A percentile compares a stretch with the other conserved stretches of the same genome.
Conservation (phyloP, 2,329 filamentous ascomycete species). For the Fusarium lyarnte region DNA sequence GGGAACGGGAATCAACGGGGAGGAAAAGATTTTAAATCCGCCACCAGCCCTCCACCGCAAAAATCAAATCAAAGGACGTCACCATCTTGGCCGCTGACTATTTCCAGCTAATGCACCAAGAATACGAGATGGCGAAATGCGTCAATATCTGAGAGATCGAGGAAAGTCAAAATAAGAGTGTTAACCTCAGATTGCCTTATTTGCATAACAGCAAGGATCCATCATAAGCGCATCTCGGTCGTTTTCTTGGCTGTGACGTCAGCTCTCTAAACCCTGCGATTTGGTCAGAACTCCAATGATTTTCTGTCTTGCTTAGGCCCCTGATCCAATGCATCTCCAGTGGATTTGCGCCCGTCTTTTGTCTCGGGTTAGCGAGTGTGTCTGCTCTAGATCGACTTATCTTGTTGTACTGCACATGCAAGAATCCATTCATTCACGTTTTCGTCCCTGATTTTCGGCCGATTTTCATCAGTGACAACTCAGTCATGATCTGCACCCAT, state of each 20-base stretch:
- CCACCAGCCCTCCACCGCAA: background rate
- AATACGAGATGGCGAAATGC: slow-evolving; percentile 21
- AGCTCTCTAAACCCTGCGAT: slow-evolving; percentile 18
- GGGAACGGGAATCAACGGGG: slow-evolving; percentile 1
- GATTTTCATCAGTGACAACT: background rate
- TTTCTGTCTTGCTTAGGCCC: slow-evolving; percentile 10
- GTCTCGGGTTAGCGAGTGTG: slow-evolving; percentile 24
- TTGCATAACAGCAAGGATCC: background rate
- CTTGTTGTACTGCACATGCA: slow-evolving; percentile 2
- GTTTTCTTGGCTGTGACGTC: slow-evolving; percentile 37
- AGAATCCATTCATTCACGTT: background rate
- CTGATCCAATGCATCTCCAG: background rate
- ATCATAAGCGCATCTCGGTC: slow-evolving; percentile 15
- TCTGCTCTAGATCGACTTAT: slow-evolving; percentile 18
- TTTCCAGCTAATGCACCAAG: background rate
- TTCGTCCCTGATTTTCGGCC: background rate
- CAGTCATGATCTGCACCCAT: slow-evolving; percentile 21
- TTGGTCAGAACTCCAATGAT: background rate
- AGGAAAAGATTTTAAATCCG: slow-evolving; percentile 5
- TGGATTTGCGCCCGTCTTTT: slow-evolving; percentile 23
- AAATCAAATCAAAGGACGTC: background rate
- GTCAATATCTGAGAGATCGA: slow-evolving; percentile 9
- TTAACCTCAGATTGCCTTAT: slow-evolving; percentile 18
- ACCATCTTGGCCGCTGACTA: background rate
- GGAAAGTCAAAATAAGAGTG: background rate